A percentile compares a stretch with the other conserved stretches of the same genome.
These are phyloP conservation scores for Neopestalotiopsis rosae DNA, from an alignment of 2,329 filamentous ascomycete genomes.

Conservation along the genomic window DNA sequence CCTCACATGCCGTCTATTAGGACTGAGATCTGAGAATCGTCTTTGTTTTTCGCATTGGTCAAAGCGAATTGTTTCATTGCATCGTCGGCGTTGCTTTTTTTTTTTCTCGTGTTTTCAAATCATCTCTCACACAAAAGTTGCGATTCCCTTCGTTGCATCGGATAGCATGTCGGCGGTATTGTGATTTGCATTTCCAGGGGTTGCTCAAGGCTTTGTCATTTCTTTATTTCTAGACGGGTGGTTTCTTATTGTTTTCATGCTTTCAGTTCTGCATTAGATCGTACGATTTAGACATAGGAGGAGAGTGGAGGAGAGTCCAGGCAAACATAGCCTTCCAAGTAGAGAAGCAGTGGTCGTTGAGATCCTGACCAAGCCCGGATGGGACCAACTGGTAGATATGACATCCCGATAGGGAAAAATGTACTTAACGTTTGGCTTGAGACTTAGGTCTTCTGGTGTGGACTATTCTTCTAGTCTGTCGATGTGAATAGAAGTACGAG, in stretches of 20 bases:
- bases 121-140: constrained; percentile 32
- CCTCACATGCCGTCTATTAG: constrained; percentile 48
- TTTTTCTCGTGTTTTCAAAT: constrained; percentile 28
- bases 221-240: neutral
- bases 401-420: neutral
- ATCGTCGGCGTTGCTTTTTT: constrained; percentile 35
- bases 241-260: neutral
- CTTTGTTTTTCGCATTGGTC: constrained; percentile 22
- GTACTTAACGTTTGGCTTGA: no score
- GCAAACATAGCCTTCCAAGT: constrained; percentile 27
- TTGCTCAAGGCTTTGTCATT: constrained; percentile 33
- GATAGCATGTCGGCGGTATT: constrained; percentile 39
- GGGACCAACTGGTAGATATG: no score
- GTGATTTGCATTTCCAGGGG: constrained; percentile 41
- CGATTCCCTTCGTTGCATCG: constrained; percentile 36
- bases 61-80: constrained; percentile 22
- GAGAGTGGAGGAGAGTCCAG: constrained; percentile 23
- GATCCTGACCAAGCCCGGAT: neutral
- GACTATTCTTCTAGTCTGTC: no score
- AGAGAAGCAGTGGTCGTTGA: constrained; percentile 33
- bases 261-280: constrained; percentile 35
- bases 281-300: constrained; percentile 29
- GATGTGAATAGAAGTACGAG: constrained; percentile 1
- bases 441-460: no score
- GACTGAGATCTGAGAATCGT: constrained; percentile 39